These are phyloP conservation scores for Nymphaea thermarum DNA, from an alignment of 164 flowering plant genomes.

Conservation along the genomic window DNA sequence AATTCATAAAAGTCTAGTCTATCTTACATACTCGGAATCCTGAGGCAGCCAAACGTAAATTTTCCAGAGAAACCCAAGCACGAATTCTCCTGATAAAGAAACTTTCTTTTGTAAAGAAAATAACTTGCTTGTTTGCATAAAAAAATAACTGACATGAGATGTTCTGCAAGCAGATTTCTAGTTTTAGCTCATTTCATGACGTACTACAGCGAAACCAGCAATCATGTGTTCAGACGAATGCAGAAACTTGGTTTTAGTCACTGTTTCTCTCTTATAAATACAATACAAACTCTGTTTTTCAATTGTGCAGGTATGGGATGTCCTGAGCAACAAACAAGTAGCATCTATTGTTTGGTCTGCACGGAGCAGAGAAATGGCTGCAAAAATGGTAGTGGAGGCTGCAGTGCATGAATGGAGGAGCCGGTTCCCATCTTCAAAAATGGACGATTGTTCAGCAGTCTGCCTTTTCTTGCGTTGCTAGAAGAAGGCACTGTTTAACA, in stretches of 20 bases:
- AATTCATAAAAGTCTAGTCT: too few relatives aligned
- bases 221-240: not conserved
- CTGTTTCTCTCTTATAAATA: not conserved
- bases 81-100: too few relatives aligned
- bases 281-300: not conserved
- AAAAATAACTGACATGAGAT: too few relatives aligned
- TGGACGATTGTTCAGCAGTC: slow-evolving; percentile 63
- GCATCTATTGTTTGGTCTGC: slow-evolving; percentile 38
- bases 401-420: slow-evolving; percentile 44
- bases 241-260: not conserved
- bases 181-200: not conserved
- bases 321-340: slow-evolving; percentile 52
- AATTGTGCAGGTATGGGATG: slow-evolving; percentile 29
- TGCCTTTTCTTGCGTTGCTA: slow-evolving; percentile 44
- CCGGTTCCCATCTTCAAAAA: slow-evolving; percentile 40
- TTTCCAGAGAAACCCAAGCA: too few relatives aligned
- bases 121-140: too few relatives aligned
- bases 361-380: slow-evolving; percentile 33
- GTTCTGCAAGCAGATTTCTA: not conserved
- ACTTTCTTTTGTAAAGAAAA: too few relatives aligned
- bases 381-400: slow-evolving; percentile 51
- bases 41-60: too few relatives aligned
- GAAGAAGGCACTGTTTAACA: not conserved
- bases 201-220: too few relatives aligned
- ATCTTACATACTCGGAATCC: too few relatives aligned